Conservation (phyloP, 2,329 filamentous ascomycete species). For the Trichocomaceae sp. region DNA sequence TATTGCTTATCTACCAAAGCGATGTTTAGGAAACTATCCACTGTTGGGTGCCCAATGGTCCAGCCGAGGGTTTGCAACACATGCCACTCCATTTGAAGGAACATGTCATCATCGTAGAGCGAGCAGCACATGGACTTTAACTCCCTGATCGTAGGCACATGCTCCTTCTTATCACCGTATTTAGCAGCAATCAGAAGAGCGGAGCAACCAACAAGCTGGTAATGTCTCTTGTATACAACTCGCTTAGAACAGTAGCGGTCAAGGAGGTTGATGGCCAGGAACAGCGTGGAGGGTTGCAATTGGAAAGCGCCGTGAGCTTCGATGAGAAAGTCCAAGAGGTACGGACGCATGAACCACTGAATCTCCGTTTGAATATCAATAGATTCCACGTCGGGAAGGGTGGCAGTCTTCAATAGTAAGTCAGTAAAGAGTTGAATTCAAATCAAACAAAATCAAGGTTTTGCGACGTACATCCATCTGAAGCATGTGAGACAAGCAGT, state of each 20-base stretch:
- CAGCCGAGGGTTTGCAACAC: conserved; percentile 95
- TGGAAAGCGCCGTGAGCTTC: conserved; percentile 95
- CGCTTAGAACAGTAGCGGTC: conserved; percentile 97
- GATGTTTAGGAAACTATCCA: conserved; percentile 87
- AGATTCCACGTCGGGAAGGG: conserved; percentile 88
- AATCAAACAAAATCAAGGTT: neutral
- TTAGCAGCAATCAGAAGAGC: conserved; percentile 95
- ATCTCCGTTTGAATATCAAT: conserved; percentile 99
- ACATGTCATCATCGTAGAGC: conserved; percentile 98
- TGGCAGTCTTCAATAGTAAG: conserved; percentile 60
- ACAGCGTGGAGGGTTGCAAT: conserved; percentile 87
- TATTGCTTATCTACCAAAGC: conserved; percentile 69
- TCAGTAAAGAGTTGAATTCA: neutral
- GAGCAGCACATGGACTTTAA: conserved; percentile 99
- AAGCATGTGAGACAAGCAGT: conserved; percentile 89
- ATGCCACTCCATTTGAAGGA: conserved; percentile 99
- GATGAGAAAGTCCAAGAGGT: conserved; percentile 94
- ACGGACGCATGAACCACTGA: conserved; percentile 98
- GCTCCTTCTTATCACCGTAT: conserved; percentile 97
- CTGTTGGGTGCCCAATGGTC: conserved; percentile 91
- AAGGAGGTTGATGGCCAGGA: conserved; percentile 91
- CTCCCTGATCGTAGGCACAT: conserved; percentile 94
- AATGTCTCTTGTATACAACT: conserved; percentile 98
- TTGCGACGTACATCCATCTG: conserved; percentile 67
- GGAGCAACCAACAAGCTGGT: conserved; percentile 94